Evolutionary conservation across 495 filamentous ascomycete species (phyloP).

Genomic region (Pseudevernia furfuracea): DNA sequence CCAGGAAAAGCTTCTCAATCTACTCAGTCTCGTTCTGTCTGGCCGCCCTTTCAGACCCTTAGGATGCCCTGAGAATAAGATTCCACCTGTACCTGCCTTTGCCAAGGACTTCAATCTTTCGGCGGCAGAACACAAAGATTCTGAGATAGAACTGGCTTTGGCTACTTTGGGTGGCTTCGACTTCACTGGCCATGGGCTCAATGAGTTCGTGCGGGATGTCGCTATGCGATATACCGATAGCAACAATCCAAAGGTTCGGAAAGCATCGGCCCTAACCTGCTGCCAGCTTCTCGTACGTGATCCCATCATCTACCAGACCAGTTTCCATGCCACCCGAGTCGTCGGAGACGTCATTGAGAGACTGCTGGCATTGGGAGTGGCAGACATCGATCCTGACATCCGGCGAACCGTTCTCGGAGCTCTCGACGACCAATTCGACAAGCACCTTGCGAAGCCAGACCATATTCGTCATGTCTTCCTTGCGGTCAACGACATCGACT

Average conservation of each 20-base stretch:
- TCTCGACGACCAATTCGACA: conserved; percentile 87
- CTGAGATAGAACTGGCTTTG: conserved; percentile 84
- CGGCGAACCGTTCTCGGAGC: conserved; percentile 79
- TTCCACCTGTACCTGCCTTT: conserved; percentile 62
- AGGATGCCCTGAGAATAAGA: conserved; percentile 70
- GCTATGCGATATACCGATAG: conserved; percentile 97
- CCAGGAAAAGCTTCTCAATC: conserved; percentile 86
- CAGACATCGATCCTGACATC: conserved; percentile 83
- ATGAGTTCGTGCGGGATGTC: conserved; percentile 97
- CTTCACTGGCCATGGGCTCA: conserved; percentile 84
- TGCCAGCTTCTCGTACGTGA: conserved; percentile 95
- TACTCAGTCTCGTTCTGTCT: conserved; percentile 88
- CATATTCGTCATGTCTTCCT: conserved; percentile 93
- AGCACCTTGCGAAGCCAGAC: conserved; percentile 87
- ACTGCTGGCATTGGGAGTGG: conserved; percentile 85
- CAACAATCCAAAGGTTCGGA: conserved; percentile 85
- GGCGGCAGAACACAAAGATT: conserved; percentile 61
- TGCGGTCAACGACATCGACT: conserved; percentile 91
- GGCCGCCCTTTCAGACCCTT: conserved; percentile 86
- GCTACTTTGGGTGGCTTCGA: conserved; percentile 95
- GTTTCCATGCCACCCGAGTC: conserved; percentile 89
- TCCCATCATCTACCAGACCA: conserved; percentile 95
- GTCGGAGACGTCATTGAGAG: conserved; percentile 97
- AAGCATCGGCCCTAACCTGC: conserved; percentile 91
- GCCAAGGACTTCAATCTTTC: conserved; percentile 69